Evolutionary conservation across 2,329 filamentous ascomycete genomes (phyloP), one percentile per base, ranked within the genome.

Genomic region (Paracamarosporium sp.): DNA sequence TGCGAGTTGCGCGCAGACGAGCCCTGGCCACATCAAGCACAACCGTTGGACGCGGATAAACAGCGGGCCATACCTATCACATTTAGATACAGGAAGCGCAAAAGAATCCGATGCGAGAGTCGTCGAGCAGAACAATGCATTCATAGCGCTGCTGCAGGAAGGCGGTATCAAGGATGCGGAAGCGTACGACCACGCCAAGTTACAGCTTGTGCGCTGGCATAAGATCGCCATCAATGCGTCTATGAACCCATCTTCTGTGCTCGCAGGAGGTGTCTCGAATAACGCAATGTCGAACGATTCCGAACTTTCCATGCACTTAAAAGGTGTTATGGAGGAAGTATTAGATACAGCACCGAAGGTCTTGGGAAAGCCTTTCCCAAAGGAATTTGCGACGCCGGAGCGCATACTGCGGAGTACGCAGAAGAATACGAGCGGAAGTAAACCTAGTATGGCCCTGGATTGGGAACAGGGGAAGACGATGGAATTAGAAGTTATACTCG

Each of bases 191-290:
- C 87, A 90, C 72, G 78, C 86, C 30, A 88, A 86, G 58, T 79
- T 92, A 44, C 90, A 92, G 75, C 83, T 86, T 40, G 85, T 91
- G 17, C 82, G 89, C 24, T 92, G 89, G 89, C 89, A 91, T 75
- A 92, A 92, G 75, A 85, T 91, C 60, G 88, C 87, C 66, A 91
- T 92, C 79, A 92, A 92, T 73, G 87, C 88, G 0, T 86, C 87
- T 50, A 90, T 91, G 83, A 92, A 92, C 76, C 88, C 89, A 0
- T 88, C 86, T 0, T 86, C 88, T 1, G 88, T 91, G 7, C 81
- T 92, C 0, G 85, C 84, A 1, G 86, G 87, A 12, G 87, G 88
- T 1, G 79, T 82, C 1, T 83, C 86, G 52, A 91, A 91, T 69
- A 83, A 86, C 44, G 83, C 85, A 60, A 90, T 92, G 86, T 81